Evolutionary conservation across 768 basidiomycete genomes (phyloP), one percentile per base, ranked within the genome.

Genomic region (Suillus cothurnatus): DNA sequence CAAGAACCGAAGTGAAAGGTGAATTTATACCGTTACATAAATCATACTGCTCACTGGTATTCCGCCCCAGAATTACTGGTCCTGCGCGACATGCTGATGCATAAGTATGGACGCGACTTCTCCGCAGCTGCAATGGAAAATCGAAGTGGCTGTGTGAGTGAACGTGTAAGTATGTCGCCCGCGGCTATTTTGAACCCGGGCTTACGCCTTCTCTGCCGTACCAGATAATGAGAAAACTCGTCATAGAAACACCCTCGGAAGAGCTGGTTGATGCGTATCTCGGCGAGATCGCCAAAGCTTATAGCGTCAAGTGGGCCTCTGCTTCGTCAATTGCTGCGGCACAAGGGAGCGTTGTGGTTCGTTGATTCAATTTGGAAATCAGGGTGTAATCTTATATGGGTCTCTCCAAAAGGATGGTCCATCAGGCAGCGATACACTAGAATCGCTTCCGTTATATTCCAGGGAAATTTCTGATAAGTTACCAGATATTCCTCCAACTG

Each of bases 61-160:
- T 34, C 57, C 65, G 45, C 63, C 62, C 26, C 69, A 95, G 95
- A 98, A 74, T 84, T 99, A 45, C 93, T 97, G 69, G 81, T 94
- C 43, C 78, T 98, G 61, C 89, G 97, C 62, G 96, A 99, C 75
- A 86, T 98, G 74, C 84, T 99, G 64, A 93, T 96, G 91, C 93
- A 95, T 75, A 97, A 97, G 79, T 97, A 89, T 74, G 95, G 97
- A 21, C 88, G 97, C 26, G 94, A 95, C 56, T 99, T 93, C 75
- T 87, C 95, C 19, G 69, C 89, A 21, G 85, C 86, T n/a, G 88
- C 92, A 2, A 92, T 95, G 84, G 93, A 95, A 75, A 95, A 97
- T 75, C 85, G 82, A 52, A 88, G 91, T 69, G 81, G 82, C 19
- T 88, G 89, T 76, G 96, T 99, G 52, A 92, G 87, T 68, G 88